phyloP scores from a whole-genome alignment of 305 asterid genomes.

The Rubia tinctorum region DNA sequence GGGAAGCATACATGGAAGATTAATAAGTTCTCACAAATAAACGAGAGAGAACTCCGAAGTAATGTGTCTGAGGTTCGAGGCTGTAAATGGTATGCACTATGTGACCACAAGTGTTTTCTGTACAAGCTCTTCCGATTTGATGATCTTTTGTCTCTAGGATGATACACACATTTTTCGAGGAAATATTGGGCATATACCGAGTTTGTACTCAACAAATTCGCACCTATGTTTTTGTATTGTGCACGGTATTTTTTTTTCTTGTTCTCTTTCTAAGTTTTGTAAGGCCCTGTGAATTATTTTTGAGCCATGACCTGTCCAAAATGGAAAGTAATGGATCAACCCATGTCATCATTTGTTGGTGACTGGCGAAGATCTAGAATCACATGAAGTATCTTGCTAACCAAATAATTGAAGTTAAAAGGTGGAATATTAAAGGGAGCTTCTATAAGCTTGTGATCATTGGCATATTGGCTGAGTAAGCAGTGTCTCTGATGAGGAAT shows the following conservation, averaged over 20 bases:
- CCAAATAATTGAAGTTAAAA: not conserved
- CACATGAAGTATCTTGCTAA: not conserved
- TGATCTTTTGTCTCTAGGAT: not conserved
- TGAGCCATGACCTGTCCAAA: not conserved
- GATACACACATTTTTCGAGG: not conserved
- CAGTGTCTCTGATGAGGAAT: too few relatives aligned
- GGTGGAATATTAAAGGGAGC: not conserved
- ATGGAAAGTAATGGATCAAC: not conserved
- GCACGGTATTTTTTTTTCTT: not conserved
- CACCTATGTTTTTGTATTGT: not conserved
- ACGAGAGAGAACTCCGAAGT: constrained; percentile 93
- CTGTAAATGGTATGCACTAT: constrained; percentile 74
- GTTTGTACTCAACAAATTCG: not conserved
- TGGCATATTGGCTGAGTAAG: not conserved
- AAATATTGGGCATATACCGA: not conserved
- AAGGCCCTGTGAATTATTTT: not conserved
- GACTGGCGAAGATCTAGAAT: not conserved
- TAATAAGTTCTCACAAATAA: constrained; percentile 77
- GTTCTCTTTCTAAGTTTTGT: not conserved
- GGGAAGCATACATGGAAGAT: constrained; percentile 95
- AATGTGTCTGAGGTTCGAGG: constrained; percentile 91
- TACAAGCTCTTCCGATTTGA: constrained; percentile 9
- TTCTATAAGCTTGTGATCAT: not conserved
- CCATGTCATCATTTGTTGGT: not conserved
- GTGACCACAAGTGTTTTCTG: constrained; percentile 2